Conservation (phyloP, 192 early-diverging fungal genomes). For the Rhizophagus clarus region DNA sequence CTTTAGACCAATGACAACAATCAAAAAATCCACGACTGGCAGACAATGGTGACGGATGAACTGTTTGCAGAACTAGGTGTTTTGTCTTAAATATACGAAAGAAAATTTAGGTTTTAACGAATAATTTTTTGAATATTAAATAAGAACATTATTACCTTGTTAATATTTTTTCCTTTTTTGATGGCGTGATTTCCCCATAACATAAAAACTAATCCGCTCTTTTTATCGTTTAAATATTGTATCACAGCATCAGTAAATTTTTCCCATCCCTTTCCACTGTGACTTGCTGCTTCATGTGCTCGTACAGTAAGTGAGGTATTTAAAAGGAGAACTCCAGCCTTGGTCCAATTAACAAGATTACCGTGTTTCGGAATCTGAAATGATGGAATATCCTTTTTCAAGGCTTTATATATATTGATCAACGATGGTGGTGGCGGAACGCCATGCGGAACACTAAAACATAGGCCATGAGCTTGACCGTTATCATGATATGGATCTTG, state of each 20-base stretch:
- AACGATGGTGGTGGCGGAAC: slow-evolving; percentile 84
- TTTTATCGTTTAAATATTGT: slow-evolving; percentile 63
- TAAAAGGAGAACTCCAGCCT: slow-evolving; percentile 87
- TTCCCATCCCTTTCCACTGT: slow-evolving; percentile 84
- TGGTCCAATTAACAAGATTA: slow-evolving; percentile 73
- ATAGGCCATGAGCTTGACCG: slow-evolving; percentile 70
- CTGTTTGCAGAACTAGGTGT: slow-evolving; percentile 81
- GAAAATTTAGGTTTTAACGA: neutral
- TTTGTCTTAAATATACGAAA: slow-evolving; percentile 44
- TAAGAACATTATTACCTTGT: slow-evolving; percentile 43
- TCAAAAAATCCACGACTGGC: slow-evolving; percentile 89
- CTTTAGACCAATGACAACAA: slow-evolving; percentile 79
- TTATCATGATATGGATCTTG: slow-evolving; percentile 81
- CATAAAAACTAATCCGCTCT: slow-evolving; percentile 81
- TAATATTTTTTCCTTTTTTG: slow-evolving; percentile 76
- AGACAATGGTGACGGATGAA: slow-evolving; percentile 89
- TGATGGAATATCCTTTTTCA: slow-evolving; percentile 69
- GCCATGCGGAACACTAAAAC: slow-evolving; percentile 85
- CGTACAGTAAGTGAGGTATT: slow-evolving; percentile 90
- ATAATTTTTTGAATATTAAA: neutral
- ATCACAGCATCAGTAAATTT: slow-evolving; percentile 86
- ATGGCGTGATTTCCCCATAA: slow-evolving; percentile 92
- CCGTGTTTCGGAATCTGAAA: slow-evolving; percentile 79
- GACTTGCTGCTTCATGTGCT: slow-evolving; percentile 75
- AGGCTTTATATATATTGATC: slow-evolving; percentile 86